phyloP scores from a whole-genome alignment of 768 basidiomycete species.

The Hirschioporus abietinus region DNA sequence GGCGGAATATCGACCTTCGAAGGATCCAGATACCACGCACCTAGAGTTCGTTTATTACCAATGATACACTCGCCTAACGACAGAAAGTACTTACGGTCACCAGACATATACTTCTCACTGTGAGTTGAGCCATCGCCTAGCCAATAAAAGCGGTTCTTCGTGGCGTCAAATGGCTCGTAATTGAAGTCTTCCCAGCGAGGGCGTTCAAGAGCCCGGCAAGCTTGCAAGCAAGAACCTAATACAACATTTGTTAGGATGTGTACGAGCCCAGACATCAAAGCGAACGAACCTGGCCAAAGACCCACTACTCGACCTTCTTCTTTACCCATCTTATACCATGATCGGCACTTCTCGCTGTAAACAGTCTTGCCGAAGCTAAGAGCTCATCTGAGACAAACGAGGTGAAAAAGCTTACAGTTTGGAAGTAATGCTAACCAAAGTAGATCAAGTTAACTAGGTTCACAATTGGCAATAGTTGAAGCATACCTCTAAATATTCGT shows the following conservation, averaged over 20 bases:
- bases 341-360: slow-evolving; percentile 50
- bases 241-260: not conserved
- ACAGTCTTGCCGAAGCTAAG: slow-evolving; percentile 37
- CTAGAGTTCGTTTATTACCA: slow-evolving; percentile 22
- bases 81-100: slow-evolving; percentile 27
- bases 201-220: slow-evolving; percentile 39
- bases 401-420: slow-evolving; percentile 27
- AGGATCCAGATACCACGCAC: slow-evolving; percentile 41
- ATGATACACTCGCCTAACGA: not conserved
- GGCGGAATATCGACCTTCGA: slow-evolving; percentile 39
- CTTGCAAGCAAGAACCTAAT: slow-evolving; percentile 49
- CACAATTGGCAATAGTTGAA: not conserved
- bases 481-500: slow-evolving; percentile 51
- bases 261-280: not conserved
- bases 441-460: slow-evolving; percentile 7
- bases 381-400: not conserved
- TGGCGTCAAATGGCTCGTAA: slow-evolving; percentile 40
- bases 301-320: slow-evolving; percentile 52
- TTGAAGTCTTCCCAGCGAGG: slow-evolving; percentile 65
- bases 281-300: slow-evolving; percentile 50
- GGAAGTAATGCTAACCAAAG: slow-evolving; percentile 38
- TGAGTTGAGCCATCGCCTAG: slow-evolving; percentile 56
- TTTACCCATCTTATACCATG: slow-evolving; percentile 62
- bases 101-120: slow-evolving; percentile 38
- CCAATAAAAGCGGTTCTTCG: slow-evolving; percentile 50